Evolutionary conservation across 805 yeast genomes (phyloP).

Genomic region (Metschnikowia hibisci): DNA sequence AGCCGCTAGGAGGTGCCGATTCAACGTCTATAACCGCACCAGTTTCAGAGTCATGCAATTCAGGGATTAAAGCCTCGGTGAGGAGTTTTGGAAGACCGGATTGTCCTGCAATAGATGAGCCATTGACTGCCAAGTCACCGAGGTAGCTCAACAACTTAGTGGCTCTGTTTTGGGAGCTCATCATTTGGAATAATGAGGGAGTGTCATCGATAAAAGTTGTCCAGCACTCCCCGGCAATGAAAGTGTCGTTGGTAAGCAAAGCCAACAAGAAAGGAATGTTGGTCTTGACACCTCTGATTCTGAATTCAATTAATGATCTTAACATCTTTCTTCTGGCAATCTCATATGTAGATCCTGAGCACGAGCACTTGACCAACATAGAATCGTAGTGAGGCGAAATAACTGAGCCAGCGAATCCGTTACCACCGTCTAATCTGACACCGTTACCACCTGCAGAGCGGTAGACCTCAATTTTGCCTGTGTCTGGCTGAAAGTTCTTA

Average conservation of each 20-base stretch:
- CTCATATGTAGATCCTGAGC: constrained; percentile 96
- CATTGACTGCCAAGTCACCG: constrained; percentile 93
- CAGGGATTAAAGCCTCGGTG: constrained; percentile 74
- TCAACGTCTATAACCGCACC: constrained; percentile 62
- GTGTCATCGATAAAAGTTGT: constrained; percentile 98
- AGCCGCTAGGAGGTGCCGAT: constrained; percentile 62
- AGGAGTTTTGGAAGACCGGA: constrained; percentile 82
- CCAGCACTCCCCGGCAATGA: constrained; percentile 88
- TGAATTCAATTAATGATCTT: constrained; percentile 92
- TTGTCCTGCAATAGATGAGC: constrained; percentile 95
- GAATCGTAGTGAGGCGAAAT: constrained; percentile 98
- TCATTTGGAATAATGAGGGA: constrained; percentile 92
- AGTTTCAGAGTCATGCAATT: constrained; percentile 53
- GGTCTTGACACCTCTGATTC: constrained; percentile 98
- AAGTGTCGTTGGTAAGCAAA: constrained; percentile 82
- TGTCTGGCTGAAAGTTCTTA: constrained; percentile 96
- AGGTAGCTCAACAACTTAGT: constrained; percentile 86
- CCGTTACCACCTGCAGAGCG: constrained; percentile 99
- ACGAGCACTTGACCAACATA: constrained; percentile 95
- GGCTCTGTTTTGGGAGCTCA: constrained; percentile 93
- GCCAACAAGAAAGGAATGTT: constrained; percentile 95
- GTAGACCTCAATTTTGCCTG: constrained; percentile 96
- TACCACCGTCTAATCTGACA: constrained; percentile 97
- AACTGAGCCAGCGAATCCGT: constrained; percentile 94
- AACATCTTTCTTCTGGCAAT: constrained; percentile 97